phyloP scores from a whole-genome alignment of 768 basidiomycete species.

The Pulveroboletus sp. region DNA sequence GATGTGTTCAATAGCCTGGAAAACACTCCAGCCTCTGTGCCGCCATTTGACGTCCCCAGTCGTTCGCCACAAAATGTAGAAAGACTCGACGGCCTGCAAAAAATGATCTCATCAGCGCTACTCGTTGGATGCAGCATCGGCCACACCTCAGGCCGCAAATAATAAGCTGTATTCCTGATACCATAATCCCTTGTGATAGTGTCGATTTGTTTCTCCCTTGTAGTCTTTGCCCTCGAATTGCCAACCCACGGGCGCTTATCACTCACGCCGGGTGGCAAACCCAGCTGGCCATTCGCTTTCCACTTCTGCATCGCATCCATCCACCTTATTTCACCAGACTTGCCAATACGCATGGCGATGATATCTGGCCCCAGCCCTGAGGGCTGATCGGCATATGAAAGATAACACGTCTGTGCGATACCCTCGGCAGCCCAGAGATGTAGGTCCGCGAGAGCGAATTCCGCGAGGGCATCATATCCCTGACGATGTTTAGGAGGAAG shows the following conservation, averaged over 20 bases:
- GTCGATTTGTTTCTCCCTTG: conserved; percentile 18
- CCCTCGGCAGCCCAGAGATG: conserved; percentile 77
- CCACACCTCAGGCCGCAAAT: conserved; percentile 67
- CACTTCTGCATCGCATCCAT: conserved; percentile 39
- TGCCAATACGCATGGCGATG: conserved; percentile 33
- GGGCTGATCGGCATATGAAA: conserved; percentile 66
- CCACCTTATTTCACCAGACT: conserved; percentile 23
- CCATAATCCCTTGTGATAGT: conserved; percentile 49
- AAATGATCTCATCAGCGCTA: not conserved
- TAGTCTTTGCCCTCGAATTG: conserved; percentile 16
- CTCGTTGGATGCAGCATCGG: not conserved
- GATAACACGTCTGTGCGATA: conserved; percentile 65
- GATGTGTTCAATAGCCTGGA: conserved; percentile 57
- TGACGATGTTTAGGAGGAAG: conserved; percentile 17
- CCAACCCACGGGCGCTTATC: conserved; percentile 32
- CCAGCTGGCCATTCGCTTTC: conserved; percentile 42
- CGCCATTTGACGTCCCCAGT: conserved; percentile 69
- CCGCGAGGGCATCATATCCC: conserved; percentile 37
- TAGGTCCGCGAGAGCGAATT: conserved; percentile 53
- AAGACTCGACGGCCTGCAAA: conserved; percentile 61
- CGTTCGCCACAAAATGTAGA: conserved; percentile 66
- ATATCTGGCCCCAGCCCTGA: conserved; percentile 65
- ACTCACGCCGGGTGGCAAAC: conserved; percentile 50
- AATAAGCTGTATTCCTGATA: conserved; percentile 42
- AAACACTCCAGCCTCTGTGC: conserved; percentile 65